Percentiles rank a stretch among this genome's conserved stretches.
Evolutionary conservation across 2,329 filamentous ascomycete genomes (phyloP).

Genomic region (Fusarium mexicanum): DNA sequence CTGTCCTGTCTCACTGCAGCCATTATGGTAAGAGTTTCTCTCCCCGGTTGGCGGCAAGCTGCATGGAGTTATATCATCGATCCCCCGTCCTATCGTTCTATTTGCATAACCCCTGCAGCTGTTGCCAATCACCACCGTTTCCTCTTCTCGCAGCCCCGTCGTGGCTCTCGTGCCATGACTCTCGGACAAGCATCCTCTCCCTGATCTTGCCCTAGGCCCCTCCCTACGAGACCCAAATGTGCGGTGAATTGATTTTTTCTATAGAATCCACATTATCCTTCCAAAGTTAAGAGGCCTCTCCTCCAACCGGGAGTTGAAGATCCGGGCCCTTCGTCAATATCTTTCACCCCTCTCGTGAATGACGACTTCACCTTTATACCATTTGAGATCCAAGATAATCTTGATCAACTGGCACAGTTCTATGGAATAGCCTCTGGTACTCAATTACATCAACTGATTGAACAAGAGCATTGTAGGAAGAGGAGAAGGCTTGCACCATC

Average conservation of each 20-base stretch:
- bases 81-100: slow-evolving; percentile 45
- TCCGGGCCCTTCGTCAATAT: slow-evolving; percentile 32
- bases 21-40: slow-evolving; percentile 61
- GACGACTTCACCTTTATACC: slow-evolving; percentile 40
- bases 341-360: slow-evolving; percentile 34
- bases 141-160: slow-evolving; percentile 39
- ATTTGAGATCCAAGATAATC: slow-evolving; percentile 39
- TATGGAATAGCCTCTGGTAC: slow-evolving; percentile 48
- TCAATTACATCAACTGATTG: slow-evolving; percentile 43
- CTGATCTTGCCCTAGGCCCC: slow-evolving; percentile 41
- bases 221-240: slow-evolving; percentile 44
- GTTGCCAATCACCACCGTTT: slow-evolving; percentile 41
- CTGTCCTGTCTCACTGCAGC: slow-evolving; percentile 50
- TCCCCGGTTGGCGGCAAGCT: slow-evolving; percentile 54
- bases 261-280: slow-evolving; percentile 46
- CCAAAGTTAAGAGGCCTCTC: slow-evolving; percentile 45
- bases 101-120: slow-evolving; percentile 40
- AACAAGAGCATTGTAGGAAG: slow-evolving; percentile 44
- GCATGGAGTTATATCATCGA: slow-evolving; percentile 57
- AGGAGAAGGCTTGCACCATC: slow-evolving; percentile 45
- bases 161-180: slow-evolving; percentile 42
- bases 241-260: slow-evolving; percentile 53
- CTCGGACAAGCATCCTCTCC: slow-evolving; percentile 41
- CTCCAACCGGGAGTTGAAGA: slow-evolving; percentile 40
- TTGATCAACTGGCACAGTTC: slow-evolving; percentile 44